Evolutionary conservation across 345 rosid species (phyloP).

Genomic region (Linum usitatissimum): DNA sequence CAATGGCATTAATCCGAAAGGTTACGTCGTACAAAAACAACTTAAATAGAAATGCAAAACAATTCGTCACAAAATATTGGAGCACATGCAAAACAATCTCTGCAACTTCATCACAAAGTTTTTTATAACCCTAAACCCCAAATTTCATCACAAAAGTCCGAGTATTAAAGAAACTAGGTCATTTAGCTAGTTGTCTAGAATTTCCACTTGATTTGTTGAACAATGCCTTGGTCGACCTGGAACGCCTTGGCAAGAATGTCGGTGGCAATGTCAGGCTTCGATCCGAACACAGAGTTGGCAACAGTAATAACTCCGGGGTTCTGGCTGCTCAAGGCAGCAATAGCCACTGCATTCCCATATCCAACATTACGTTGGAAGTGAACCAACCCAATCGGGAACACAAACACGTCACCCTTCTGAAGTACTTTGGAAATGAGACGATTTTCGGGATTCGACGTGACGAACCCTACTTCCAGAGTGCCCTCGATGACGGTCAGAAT

Average conservation of each 20-base stretch:
- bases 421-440: not conserved
- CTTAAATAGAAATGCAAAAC: no score
- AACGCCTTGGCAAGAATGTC: not conserved
- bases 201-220: not conserved
- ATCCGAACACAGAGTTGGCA: conserved; percentile 1
- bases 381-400: not conserved
- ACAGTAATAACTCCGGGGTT: not conserved
- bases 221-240: not conserved
- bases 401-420: not conserved
- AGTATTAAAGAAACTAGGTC: no score
- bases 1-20: no score
- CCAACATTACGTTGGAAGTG: not conserved
- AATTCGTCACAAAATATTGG: no score
- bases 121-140: no score
- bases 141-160: no score
- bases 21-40: no score
- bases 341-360: not conserved
- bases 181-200: not conserved
- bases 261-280: not conserved
- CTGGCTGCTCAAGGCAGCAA: not conserved
- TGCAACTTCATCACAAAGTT: no score
- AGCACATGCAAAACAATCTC: no score
- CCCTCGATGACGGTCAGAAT: not conserved
- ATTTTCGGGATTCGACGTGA: no score
- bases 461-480: not conserved